Evolutionary conservation across 208 protist species (phyloP), one percentile per base, ranked within the genome.

Genomic region (Leishmania tarentolae): DNA sequence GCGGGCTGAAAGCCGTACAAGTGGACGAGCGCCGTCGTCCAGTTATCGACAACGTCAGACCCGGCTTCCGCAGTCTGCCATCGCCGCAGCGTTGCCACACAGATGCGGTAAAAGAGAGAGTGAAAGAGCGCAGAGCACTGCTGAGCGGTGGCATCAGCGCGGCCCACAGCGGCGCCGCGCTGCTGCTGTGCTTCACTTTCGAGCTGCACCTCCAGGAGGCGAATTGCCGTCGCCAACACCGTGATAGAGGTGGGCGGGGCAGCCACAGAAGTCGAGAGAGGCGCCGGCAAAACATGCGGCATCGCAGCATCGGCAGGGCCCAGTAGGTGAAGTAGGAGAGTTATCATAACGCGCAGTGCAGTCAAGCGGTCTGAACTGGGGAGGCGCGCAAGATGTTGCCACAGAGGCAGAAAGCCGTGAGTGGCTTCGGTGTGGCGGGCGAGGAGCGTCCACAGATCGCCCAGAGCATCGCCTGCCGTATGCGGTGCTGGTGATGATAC

Each of bases 1-100:
- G 76, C 83, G 46, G 81, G 82, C 50, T 87, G 83, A 71, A 88
- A 91, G 28, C 88, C 91, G 75, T 83, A 93, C 50, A 93, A 77
- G 81, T 88, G 82, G 31, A 52, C 53, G 37, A 84, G 78, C 9
- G 77, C 79, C 40, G 78, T 78, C 73, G 89, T 80, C 90, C 90
- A 93, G n/a, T 75, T 80, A 71, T 71, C 73, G 21, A 93, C 80
- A 8, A 85, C 86, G 19, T 77, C 81, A 42, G 71, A 59, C 15
- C 70, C 84, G 31, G 72, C 35, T 35, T 86, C 79, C 11, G n/a
- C 72, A 6, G 7, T 65, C 47, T 81, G 78, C 75, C 78, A 79
- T 73, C 81, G 71, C 50, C 83, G 61, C 82, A 85, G 76, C 70
- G 82, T 74, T 13, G 76, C 71, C 0, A 85, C 82, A 24, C 82